Conservation (phyloP, 805 yeast genomes). For the Lipomyces sp. region DNA sequence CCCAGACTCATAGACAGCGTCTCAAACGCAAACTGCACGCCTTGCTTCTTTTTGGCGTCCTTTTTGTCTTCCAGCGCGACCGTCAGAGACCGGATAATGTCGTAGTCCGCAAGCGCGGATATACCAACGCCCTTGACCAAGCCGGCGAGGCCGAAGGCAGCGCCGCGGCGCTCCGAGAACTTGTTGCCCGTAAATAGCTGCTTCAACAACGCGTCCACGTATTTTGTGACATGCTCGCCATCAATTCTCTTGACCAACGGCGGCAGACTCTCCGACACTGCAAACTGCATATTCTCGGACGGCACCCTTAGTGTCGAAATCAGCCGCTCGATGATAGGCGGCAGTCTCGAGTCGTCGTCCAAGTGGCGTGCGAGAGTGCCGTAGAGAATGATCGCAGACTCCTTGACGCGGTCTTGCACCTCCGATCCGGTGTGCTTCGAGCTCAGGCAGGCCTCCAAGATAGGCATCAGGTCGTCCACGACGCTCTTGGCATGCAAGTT, state of each 20-base stretch:
- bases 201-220: constrained; percentile 57
- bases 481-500: constrained; percentile 58
- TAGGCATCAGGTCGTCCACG: constrained; percentile 72
- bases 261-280: constrained; percentile 80
- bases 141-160: constrained; percentile 96
- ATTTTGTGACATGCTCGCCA: constrained; percentile 42
- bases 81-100: constrained; percentile 66
- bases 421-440: constrained; percentile 33
- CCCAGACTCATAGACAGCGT: constrained; percentile 77
- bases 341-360: constrained; percentile 61
- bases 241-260: constrained; percentile 65
- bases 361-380: constrained; percentile 90
- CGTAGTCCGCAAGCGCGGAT: constrained; percentile 67
- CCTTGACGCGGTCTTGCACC: constrained; percentile 61
- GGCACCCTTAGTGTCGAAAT: constrained; percentile 78
- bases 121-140: constrained; percentile 87
- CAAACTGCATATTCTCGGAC: constrained; percentile 84
- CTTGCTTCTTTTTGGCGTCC: constrained; percentile 70
- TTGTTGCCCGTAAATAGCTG: constrained; percentile 54
- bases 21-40: constrained; percentile 83
- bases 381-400: constrained; percentile 78
- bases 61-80: constrained; percentile 88
- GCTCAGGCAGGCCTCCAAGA: constrained; percentile 66
- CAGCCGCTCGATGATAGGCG: constrained; percentile 62
- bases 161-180: constrained; percentile 70